Base-by-base conservation (phyloP, 305 asterid genomes). In the Fraxinus greggii region DNA sequence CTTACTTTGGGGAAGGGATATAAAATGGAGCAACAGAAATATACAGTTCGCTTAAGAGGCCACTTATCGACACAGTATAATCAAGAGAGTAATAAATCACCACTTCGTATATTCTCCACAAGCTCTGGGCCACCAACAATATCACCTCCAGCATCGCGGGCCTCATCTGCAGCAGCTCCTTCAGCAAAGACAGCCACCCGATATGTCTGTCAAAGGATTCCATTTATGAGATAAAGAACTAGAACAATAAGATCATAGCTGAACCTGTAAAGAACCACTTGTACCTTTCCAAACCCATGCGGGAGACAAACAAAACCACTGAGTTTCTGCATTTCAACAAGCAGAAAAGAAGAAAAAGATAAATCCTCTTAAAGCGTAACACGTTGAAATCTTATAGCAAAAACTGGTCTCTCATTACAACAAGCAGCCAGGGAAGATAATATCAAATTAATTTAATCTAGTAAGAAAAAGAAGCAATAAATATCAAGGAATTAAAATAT, bases 91-190 rank as follows among this genome's bases (percentile, higher is more conserved):
- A 35, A 75, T 23, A 74, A 74, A 80, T 86, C 83, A 96, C 99
- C 98, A 7, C 86, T 89, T 38, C 88, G 84, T 78, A 96, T 93
- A 82, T 84, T 87, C 79, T 94, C 97, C 83, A 94, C 89, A 78
- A 96, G 93, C 65, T 96, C 99, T 21, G 91, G 89, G 80, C 99
- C 99, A 45, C 99, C 99, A 80, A 94, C 97, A 84, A 92, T 79
- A 82, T 94, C 93, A 67, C 98, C 99, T 76, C 99, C 98, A 9
- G 99, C 97, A 15, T 89, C 97, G 85, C 93, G 91, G 77, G 99
- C 99, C 86, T 96, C 98, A 83, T 90, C 97, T 79, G 98, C 99
- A 80, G 94, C 95, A 86, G 97, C 92, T 87, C 99, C 99, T 90
- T 96, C 99, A 72, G 99, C 99, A 90, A 96, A 96, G 80, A 90